Conservation (phyloP, 352 stramenopile species). For the Thraustochytrium sp. region DNA sequence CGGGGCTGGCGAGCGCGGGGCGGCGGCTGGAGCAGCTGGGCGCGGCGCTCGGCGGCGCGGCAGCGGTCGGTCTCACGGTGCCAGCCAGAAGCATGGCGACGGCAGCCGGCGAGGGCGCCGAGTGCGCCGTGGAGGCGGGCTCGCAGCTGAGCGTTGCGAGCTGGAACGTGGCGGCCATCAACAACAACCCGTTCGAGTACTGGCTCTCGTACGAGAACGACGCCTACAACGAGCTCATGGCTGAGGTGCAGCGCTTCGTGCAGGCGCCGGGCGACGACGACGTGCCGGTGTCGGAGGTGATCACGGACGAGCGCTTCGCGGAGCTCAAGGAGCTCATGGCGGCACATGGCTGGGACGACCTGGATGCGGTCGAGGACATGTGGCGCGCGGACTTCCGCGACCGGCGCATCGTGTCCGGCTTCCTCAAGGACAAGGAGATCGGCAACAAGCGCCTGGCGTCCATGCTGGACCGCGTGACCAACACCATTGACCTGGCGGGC, state of each 20-base stretch:
- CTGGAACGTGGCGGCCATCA: constrained; percentile 77
- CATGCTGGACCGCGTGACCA: constrained; percentile 74
- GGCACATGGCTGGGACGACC: constrained; percentile 55
- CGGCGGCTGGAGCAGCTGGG: too few relatives aligned
- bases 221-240: constrained; percentile 67
- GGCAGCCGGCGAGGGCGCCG: too few relatives aligned
- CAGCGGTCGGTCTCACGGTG: too few relatives aligned
- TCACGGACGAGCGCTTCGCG: constrained; percentile 65
- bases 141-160: constrained; percentile 55
- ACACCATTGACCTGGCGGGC: constrained; percentile 64
- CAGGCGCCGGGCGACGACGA: constrained; percentile 57
- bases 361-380: constrained; percentile 51
- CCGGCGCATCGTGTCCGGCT: constrained; percentile 62
- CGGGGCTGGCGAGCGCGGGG: too few relatives aligned
- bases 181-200: constrained; percentile 81
- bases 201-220: constrained; percentile 70
- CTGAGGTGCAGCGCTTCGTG: constrained; percentile 64
- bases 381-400: constrained; percentile 65
- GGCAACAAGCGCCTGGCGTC: constrained; percentile 66
- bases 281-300: constrained; percentile 61
- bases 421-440: constrained; percentile 63
- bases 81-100: too few relatives aligned
- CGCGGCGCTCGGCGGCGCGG: too few relatives aligned
- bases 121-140: too few relatives aligned
- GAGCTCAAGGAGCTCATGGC: constrained; percentile 58